Evolutionary conservation across 352 stramenopile species (phyloP), one percentile per base, ranked within the genome.

Genomic region (Phytopythium boreale): DNA sequence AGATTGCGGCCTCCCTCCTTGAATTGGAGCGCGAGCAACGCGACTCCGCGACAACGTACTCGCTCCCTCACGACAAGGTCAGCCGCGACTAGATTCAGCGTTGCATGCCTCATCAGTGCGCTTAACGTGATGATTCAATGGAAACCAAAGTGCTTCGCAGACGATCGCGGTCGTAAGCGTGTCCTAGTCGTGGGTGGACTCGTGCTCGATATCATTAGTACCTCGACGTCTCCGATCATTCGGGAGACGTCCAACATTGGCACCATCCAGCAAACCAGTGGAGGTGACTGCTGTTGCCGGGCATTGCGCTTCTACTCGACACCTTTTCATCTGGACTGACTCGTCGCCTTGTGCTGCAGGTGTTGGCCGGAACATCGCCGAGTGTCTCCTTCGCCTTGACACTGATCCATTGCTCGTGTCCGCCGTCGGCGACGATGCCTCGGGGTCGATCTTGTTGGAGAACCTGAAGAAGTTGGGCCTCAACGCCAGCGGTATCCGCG

Each of bases 311-410:
- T 51, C 22, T 51, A 24, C 53, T 20, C 6, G 37, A 20, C 19
- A 31, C 34, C 31, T 46, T 46, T 4, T 15, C 41, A 8, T 22
- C 15, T 0, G 17, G 5, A 2, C 2, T 50, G 39, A 46, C n/a
- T 37, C 17, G 39, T 20, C 22, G 12, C 10, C 8, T 52, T 52
- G 53, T 69, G 20, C 36, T 52, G n/a, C 58, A 94, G 92, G 92
- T 59, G 92, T 98, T n/a, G 92, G 87, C n/a, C 78, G 90, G 6
- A 98, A 98, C 73, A 95, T 98, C 55, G 89, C 90, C 41, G 90
- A 98, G 67, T 94, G 81, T 55, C 70, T 97, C 17, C 78, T 90
- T 47, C 82, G 89, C 12, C 77, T 97, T 0, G 72, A 73, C 0
- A 36, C 81, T 20, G 65, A 84, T 44, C 85, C 84, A 56, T 56